Evolutionary conservation across 257 asterid species (phyloP), one percentile per base, ranked within the genome.

Genomic region (Lycium ferocissimum): DNA sequence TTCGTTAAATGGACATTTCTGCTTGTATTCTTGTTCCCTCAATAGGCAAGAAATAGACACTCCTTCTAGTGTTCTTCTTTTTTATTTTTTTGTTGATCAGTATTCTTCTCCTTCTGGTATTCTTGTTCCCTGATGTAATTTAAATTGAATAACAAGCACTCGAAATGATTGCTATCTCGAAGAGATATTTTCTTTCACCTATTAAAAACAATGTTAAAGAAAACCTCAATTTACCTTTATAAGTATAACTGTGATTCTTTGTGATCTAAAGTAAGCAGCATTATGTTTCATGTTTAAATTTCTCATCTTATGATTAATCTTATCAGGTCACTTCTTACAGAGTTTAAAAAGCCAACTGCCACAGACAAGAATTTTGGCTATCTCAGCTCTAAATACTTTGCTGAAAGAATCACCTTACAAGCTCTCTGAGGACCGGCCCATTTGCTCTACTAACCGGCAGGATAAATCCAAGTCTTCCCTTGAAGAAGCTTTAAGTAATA

Each of bases 311-410:
- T 83, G 70, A 81, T 58, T 88, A 83, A 53, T 65, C 70, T 83
- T 91, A 86, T 84, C 96, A 97, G 99, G 99, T 81, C 98, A 97
- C 89, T 97, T 95, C 86, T 86, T 97, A 91, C 95, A 92, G 94
- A 97, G 90, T 93, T 92, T 97, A 89, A 97, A 92, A 92, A 97
- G 99, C 85, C 98, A 93, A 88, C 98, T 97, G 73, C 99, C 99
- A 35, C 99, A 97, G 94, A 95, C 99, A 38, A 91, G 99, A 89
- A 95, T 97, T 88, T 92, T 97, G 83, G 98, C 99, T 14, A 97
- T 97, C 89, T 95, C 99, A 79, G 99, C 98, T 88, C 93, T 97
- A 76, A 97, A 97, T 88, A 94, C 95, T 17, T 94, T 97, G 84
- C 91, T 97, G 87, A 95, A 97, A 88, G 98, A 97, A 90, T 97